phyloP scores from a whole-genome alignment of 441 rosid genomes.

The Populus trichocarpa region DNA sequence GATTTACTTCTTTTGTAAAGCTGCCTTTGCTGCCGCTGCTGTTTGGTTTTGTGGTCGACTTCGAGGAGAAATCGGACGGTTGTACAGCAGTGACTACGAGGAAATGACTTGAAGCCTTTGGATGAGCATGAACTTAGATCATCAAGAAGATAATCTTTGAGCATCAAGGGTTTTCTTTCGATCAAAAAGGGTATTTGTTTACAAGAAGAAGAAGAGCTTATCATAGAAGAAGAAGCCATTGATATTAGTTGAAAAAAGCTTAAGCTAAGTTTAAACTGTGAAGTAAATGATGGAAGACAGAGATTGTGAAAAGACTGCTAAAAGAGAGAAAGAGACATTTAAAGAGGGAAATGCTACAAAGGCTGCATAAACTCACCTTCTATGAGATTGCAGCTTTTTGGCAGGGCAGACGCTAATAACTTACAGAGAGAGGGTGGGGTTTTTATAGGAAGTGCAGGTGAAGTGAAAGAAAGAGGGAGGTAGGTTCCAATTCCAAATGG shows the following conservation, averaged over 20 bases:
- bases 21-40: constrained; percentile 8
- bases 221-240: constrained; percentile 4
- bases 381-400: neutral
- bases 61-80: constrained; percentile 60
- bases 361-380: neutral
- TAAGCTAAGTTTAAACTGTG: neutral
- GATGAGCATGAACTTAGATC: constrained; percentile 83
- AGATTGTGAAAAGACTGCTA: neutral
- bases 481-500: constrained; percentile 1
- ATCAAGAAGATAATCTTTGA: constrained; percentile 59
- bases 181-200: constrained; percentile 20
- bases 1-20: constrained; percentile 17
- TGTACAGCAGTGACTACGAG: constrained; percentile 62
- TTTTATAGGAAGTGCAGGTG: neutral
- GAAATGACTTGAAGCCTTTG: constrained; percentile 68
- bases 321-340: constrained; percentile 11
- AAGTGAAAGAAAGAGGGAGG: constrained; percentile 5
- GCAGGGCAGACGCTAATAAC: neutral
- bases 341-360: neutral
- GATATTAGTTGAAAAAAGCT: neutral
- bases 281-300: neutral
- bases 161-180: constrained; percentile 32
- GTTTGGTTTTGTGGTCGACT: constrained; percentile 36
- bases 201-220: neutral
- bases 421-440: constrained; percentile 1